Evolutionary conservation across 2,329 filamentous ascomycete genomes (phyloP).

Genomic region (Alternaria burnsii): DNA sequence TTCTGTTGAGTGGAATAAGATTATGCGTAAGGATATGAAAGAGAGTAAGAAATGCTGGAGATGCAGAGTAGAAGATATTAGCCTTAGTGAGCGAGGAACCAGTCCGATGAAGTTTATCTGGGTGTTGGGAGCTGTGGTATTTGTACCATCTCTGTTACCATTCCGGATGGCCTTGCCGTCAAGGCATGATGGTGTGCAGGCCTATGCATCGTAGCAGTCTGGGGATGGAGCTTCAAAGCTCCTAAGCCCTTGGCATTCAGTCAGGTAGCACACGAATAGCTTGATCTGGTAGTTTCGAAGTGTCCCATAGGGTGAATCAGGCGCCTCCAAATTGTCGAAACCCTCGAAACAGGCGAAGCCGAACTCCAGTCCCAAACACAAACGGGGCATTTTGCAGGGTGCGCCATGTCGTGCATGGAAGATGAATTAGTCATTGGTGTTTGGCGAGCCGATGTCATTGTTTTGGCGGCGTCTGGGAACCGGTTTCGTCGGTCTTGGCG

Average conservation of each 20-base stretch:
- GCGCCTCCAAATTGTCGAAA: conserved; percentile 10
- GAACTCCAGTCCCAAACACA: conserved; percentile 20
- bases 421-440: conserved; percentile 26
- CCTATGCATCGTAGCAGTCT: conserved; percentile 12
- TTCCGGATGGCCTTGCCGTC: neutral
- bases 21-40: conserved; percentile 17
- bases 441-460: conserved; percentile 37
- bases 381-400: conserved; percentile 19
- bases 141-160: conserved; percentile 27
- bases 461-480: conserved; percentile 45
- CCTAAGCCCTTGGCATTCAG: neutral
- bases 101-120: conserved; percentile 32
- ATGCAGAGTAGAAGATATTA: conserved; percentile 30
- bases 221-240: conserved; percentile 19
- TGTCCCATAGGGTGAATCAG: conserved; percentile 27
- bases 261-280: conserved; percentile 21
- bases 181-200: conserved; percentile 18
- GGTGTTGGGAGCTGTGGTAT: conserved; percentile 26
- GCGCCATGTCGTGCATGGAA: conserved; percentile 13
- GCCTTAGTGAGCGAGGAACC: conserved; percentile 41
- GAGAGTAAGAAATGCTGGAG: conserved; percentile 27
- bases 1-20: conserved; percentile 27
- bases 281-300: conserved; percentile 24
- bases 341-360: conserved; percentile 9
- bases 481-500: conserved; percentile 45